Evolutionary conservation across 2,329 filamentous ascomycete genomes (phyloP), one percentile per base, ranked within the genome.

Genomic region (Aspergillus caelatus): DNA sequence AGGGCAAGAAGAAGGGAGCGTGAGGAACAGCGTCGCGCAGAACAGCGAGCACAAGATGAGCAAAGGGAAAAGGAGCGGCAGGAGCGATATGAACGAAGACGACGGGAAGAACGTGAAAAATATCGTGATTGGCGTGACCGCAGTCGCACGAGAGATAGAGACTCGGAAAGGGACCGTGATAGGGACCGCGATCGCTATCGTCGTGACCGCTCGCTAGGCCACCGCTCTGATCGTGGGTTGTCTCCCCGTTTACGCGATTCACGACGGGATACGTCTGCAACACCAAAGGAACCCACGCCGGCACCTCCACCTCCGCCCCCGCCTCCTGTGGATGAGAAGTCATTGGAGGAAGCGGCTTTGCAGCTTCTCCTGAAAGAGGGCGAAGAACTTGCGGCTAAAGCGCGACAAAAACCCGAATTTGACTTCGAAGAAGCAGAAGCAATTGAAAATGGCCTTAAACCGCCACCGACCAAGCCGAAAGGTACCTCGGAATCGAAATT

Each of bases 311-410:
- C 67, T 14, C 62, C 73, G 4, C 68, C 72, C 48, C 62, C 65
- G 3, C 75, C 74, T 7, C 75, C 76, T 11, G 80, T 85, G 56
- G 80, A 82, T 62, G 84, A 86, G 62, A 85, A 86, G 71, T 80
- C 83, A 21, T 71, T 88, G 53, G 85, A 87, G 68, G 82, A 85
- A 65, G 79, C 83, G 43, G 85, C 85, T 12, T 75, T 87, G 58
- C 80, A 85, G 62, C 71, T 83, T 64, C 77, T 88, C 12, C 69
- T 87, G 26, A 81, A 80, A 67, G 85, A 88, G 73, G 83, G 84
- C 55, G 81, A 85, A 68, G 80, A 84, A 66, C 78, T 85, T 65
- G 82, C 84, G 10, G 83, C 83, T 28, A 85, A 84, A 68, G 79
- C 81, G 4, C 77, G 78, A 43, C 78, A 81, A 64, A 80, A 82